Evolutionary conservation across 345 rosid species (phyloP).

Genomic region (Hibiscus syriacus): DNA sequence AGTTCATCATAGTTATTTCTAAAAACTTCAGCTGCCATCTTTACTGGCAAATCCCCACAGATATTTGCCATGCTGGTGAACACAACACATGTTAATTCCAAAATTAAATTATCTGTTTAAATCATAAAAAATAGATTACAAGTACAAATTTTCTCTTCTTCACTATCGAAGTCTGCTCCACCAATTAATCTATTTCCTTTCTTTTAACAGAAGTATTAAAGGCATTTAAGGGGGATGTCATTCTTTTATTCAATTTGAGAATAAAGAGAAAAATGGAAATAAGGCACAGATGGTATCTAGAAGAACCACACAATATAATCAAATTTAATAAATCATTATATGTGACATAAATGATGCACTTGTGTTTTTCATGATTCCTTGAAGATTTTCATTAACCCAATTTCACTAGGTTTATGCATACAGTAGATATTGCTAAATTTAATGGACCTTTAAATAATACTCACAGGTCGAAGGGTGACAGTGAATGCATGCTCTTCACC

Average conservation of each 20-base stretch:
- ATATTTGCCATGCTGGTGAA: too few species aligned
- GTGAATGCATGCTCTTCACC: constrained; percentile 51
- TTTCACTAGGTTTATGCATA: background rate
- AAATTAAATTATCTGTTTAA: background rate
- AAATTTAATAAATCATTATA: background rate
- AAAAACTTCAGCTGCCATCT: background rate
- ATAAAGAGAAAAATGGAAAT: background rate
- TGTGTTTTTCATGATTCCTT: background rate
- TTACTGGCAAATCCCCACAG: too few species aligned
- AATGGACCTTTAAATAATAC: constrained; percentile 17
- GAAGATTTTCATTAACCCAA: background rate
- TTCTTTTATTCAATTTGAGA: background rate
- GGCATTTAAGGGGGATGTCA: background rate
- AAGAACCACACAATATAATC: background rate
- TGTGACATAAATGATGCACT: background rate
- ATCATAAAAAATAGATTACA: background rate
- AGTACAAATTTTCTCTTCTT: background rate
- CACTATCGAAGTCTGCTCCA: background rate
- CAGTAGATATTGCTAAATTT: background rate
- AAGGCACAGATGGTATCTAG: background rate
- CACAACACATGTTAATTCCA: too few species aligned
- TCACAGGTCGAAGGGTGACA: constrained; percentile 58
- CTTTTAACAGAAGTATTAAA: too few species aligned
- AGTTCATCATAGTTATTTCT: background rate
- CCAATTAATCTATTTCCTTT: background rate